These are phyloP conservation scores for Chytriomyces sp. DNA, from an alignment of 192 early-diverging fungal species.

Conservation along the genomic window DNA sequence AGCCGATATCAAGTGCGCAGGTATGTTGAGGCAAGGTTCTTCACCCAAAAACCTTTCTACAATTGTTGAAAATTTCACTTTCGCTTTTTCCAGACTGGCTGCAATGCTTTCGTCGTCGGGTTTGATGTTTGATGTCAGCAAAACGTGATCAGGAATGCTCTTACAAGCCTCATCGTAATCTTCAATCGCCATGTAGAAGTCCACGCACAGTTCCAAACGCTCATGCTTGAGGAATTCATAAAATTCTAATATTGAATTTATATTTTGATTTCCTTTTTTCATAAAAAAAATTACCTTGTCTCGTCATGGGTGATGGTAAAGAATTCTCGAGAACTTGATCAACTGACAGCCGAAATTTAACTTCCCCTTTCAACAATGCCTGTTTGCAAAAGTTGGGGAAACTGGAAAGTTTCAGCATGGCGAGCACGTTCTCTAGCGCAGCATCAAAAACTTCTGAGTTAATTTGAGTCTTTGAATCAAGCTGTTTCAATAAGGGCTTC, in stretches of 20 bases:
- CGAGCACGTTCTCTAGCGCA: conserved; percentile 28
- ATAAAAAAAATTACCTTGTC: conserved; percentile 6
- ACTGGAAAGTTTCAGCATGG: conserved; percentile 33
- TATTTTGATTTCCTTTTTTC: not conserved
- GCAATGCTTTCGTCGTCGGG: too few relatives aligned
- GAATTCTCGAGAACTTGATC: conserved; percentile 3
- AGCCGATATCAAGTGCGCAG: too few relatives aligned
- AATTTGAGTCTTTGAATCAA: conserved; percentile 9
- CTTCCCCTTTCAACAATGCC: conserved; percentile 3
- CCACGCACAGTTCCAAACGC: not conserved
- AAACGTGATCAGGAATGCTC: too few relatives aligned
- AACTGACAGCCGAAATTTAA: not conserved
- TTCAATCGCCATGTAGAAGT: too few relatives aligned
- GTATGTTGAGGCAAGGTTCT: too few relatives aligned
- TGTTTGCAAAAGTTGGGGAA: conserved; percentile 41
- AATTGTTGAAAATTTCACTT: too few relatives aligned
- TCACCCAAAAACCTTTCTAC: too few relatives aligned
- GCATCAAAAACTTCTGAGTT: conserved; percentile 37
- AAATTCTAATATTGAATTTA: not conserved
- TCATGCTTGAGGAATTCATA: not conserved
- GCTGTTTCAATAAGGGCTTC: conserved; percentile 12
- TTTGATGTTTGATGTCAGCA: too few relatives aligned
- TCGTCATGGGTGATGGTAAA: conserved; percentile 7
- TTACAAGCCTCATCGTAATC: too few relatives aligned
- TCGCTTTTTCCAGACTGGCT: too few relatives aligned